These are phyloP conservation scores for Microstegium vimineum DNA, from an alignment of 176 grass and related monocot species.

Conservation along the genomic window DNA sequence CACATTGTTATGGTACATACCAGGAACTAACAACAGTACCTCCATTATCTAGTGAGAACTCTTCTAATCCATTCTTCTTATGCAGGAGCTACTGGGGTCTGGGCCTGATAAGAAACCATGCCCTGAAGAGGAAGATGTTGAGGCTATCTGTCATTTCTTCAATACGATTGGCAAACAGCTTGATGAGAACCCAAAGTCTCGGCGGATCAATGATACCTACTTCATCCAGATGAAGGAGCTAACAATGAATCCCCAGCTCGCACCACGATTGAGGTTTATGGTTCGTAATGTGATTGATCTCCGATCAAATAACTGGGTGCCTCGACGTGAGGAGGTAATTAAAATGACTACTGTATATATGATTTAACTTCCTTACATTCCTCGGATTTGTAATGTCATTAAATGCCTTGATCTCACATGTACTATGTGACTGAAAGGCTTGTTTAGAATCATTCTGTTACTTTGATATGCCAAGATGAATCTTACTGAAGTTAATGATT, in stretches of 20 bases:
- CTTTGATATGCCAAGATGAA: neutral
- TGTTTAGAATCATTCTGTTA: neutral
- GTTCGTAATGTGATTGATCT: constrained; percentile 70
- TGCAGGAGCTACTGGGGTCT: constrained; percentile 60
- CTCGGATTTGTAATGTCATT: neutral
- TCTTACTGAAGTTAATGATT: neutral
- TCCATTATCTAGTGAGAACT: neutral
- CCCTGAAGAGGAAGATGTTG: constrained; percentile 80
- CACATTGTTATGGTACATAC: constrained; percentile 81
- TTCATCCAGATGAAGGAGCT: constrained; percentile 81
- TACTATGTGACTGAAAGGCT: neutral
- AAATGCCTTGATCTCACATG: neutral
- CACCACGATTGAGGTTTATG: constrained; percentile 74
- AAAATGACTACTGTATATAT: neutral
- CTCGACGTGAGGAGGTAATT: constrained; percentile 82
- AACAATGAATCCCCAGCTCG: constrained; percentile 50
- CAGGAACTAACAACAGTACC: neutral
- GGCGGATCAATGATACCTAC: constrained; percentile 69
- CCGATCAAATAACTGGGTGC: constrained; percentile 80
- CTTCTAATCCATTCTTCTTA: constrained; percentile 13
- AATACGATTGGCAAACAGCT: constrained; percentile 93
- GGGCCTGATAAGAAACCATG: constrained; percentile 65
- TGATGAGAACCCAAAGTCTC: constrained; percentile 71
- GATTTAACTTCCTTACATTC: neutral
- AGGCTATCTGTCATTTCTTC: constrained; percentile 91